Base-by-base conservation (phyloP, 2,329 filamentous ascomycete species). In the Shiraia sp. region DNA sequence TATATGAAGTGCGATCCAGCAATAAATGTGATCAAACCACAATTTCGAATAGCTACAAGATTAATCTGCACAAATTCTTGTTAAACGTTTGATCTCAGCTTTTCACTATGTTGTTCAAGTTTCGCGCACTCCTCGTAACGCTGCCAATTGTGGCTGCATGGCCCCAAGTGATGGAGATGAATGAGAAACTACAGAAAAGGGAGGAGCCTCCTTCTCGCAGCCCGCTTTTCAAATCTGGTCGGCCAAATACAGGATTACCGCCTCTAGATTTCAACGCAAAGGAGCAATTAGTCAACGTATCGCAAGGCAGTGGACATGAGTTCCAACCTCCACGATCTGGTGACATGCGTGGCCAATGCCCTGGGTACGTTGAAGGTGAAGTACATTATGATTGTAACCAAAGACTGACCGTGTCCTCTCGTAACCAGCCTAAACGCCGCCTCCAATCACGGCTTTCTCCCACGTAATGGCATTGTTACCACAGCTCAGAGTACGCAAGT, bases 381-480 rank as follows among this genome's bases (percentile, higher is more conserved):
- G n/a, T n/a, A n/a, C n/a, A n/a, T n/a, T n/a, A n/a, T n/a, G n/a
- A n/a, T n/a, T n/a, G n/a, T n/a, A n/a, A n/a, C n/a, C n/a, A n/a
- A n/a, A n/a, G n/a, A n/a, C n/a, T n/a, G n/a, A n/a, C n/a, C n/a
- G n/a, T n/a, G n/a, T n/a, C n/a, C n/a, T n/a, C n/a, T n/a, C n/a
- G n/a, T n/a, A n/a, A n/a, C n/a, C n/a, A n/a, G n/a, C 6, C 30
- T 66, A 15, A 68, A 68, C 23, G 53, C 60, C 9, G 51, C 61
- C 32, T 62, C 63, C 6, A 68, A 67, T 28, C 63, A 65, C 40
- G 51, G 50, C 14, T 57, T 68, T 41, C 42, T 68, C n/a, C 61
- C 65, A 6, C 58, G 54, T 25, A 48, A 63, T 36, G 68, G 66
- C 25, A 59, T 53, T 16, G 14, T 50, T 15, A 37, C 43, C 7